phyloP scores from a whole-genome alignment of 2,329 filamentous ascomycete genomes.

The Fusarium drepaniforme region DNA sequence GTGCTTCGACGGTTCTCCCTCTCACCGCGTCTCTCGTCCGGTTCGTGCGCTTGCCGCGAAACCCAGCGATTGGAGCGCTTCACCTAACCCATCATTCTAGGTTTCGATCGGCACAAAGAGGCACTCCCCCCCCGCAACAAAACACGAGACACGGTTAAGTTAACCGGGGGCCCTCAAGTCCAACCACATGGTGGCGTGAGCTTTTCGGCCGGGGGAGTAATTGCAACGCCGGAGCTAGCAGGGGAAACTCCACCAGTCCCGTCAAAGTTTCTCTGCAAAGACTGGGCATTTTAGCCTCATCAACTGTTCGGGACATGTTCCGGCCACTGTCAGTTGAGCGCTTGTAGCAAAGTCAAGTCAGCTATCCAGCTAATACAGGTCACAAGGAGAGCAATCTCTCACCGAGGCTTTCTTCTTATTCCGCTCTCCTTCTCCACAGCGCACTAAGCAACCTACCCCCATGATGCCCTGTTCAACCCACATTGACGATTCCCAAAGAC shows the following conservation, averaged over 20 bases:
- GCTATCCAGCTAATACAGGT: not conserved
- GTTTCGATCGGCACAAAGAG: not conserved
- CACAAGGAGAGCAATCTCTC: not conserved
- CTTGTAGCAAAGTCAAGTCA: not conserved
- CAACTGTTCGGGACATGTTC: not conserved
- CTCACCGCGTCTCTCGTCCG: slow-evolving; percentile 10
- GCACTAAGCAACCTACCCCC: not conserved
- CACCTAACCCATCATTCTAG: not conserved
- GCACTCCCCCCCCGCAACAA: not conserved
- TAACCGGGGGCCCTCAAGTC: not conserved
- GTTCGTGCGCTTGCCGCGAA: slow-evolving; percentile 33
- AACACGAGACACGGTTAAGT: slow-evolving; percentile 27
- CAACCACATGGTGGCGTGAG: slow-evolving; percentile 11
- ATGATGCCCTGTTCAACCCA: not conserved
- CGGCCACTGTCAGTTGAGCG: slow-evolving; percentile 1
- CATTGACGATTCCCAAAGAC: slow-evolving; percentile 10
- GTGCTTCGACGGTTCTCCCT: slow-evolving; percentile 9
- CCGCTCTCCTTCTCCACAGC: not conserved
- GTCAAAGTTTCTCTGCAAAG: not conserved
- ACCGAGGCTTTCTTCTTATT: not conserved
- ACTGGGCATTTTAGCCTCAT: not conserved
- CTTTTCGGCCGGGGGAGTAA: slow-evolving; percentile 11
- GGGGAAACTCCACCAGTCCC: slow-evolving; percentile 2
- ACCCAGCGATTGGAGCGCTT: slow-evolving; percentile 33
- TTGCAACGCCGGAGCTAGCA: slow-evolving; percentile 5